Evolutionary conservation across 2,329 filamentous ascomycete genomes (phyloP), one percentile per base, ranked within the genome.

Genomic region (Botrytis deweyae): DNA sequence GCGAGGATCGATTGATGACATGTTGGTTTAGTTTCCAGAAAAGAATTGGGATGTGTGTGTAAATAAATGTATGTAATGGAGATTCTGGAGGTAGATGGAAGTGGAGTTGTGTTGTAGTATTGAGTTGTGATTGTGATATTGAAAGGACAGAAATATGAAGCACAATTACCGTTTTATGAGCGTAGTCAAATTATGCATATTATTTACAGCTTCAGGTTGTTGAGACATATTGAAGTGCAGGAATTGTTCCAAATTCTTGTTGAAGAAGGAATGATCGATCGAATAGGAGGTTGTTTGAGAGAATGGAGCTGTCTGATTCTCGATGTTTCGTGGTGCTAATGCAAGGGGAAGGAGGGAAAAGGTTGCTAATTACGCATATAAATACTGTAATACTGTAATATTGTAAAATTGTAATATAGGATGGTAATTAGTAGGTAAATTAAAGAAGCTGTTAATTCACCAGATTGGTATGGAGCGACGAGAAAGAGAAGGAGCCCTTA

Each of bases 141-240:
- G 55, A 49, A 46, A 71, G 40, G 59, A 65, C 22, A 76, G 72
- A 49, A 52, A 65, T 73, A 74, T 75, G 70, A 76, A 58, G 65
- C 7, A 58, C 40, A 84, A 89, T 80, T 89, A 98, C 96, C 96
- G 91, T 89, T 99, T 99, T 86, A 99, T 98, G 81, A 99, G 89
- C 72, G 96, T 99, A 52, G 94, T 97, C 76, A 99, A 86, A 82
- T 97, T 98, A 85, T 98, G 91, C 94, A 98, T 98, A 80, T 94
- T 93, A 84, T 88, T 93, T 76, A 90, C 85, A 78, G 91, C 89
- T 58, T 58, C 52, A 58, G 52, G 52, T 29, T 29, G 52, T 58
- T 58, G 52, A 29, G 52, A 58, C 92, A 95, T 95, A 76, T 65
- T 77, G 66, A 73, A 58, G 49, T 67, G 77, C 77, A 78, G 77